Evolutionary conservation across 352 stramenopile genomes (phyloP), one percentile per base, ranked within the genome.

Genomic region (Blastocystis sp.): DNA sequence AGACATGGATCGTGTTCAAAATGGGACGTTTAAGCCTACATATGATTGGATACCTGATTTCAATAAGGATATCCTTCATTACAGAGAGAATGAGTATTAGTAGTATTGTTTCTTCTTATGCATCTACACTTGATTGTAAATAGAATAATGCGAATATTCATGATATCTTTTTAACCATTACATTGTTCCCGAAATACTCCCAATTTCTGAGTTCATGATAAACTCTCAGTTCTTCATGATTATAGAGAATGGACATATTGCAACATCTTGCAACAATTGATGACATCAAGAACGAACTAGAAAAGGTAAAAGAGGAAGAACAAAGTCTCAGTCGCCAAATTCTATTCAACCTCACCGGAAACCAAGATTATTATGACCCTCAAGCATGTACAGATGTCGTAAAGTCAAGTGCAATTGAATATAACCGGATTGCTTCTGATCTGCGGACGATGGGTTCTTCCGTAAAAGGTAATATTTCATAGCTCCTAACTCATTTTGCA

Each of bases 281-380:
- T 12, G 69, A 80, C 24, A 56, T 80, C 11, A 63, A 21, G 7
- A 6, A 24, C 35, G 42, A 58, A 12, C 49, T 80, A 32, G 39
- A 57, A 21, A 35, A 4, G 16, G 27, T 80, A 2, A 12, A 63
- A 27, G 7, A 80, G 24, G 69, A 80, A 32, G 69, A 80, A 80
- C 39, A 52, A 12, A 14, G 9, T 37, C 42, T 80, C n/a, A 46
- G 56, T 7, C 35, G 69, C 16, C 46, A 24, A 21, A 80, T 80
- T 80, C 69, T 80, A 4, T 80, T 59, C 51, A 80, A 80, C 69
- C 42, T 80, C 7, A 80, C 69, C 9, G 69, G 69, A 32, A 56
- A 35, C 46, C 69, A 63, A 32, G 69, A 80, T 43, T 80, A 61
- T 35, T 80, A 80, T 46, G 69, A 80, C 56, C 59, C 65, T 12